Evolutionary conservation across 2,329 filamentous ascomycete species (phyloP).

Genomic region (Colletotrichum sp.): DNA sequence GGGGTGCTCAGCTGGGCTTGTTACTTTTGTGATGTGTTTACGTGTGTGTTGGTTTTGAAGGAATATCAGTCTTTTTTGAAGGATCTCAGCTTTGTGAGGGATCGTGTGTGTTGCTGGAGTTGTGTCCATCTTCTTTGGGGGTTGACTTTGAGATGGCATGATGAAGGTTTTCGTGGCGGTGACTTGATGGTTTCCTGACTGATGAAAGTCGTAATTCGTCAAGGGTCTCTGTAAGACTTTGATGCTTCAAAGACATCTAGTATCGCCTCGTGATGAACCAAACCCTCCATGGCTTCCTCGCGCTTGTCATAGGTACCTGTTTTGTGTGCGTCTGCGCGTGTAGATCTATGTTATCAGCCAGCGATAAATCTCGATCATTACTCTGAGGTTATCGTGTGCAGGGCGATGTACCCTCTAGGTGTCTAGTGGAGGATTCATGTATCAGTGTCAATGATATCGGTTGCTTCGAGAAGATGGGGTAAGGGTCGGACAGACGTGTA

Average conservation of each 20-base stretch:
- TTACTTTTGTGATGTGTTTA: background rate
- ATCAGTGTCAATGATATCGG: background rate
- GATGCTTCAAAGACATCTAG: no score
- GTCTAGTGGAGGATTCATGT: background rate
- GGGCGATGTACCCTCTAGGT: accelerated
- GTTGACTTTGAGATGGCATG: background rate
- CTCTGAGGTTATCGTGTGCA: background rate
- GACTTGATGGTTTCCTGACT: background rate
- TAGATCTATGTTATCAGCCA: accelerated
- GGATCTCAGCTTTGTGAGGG: background rate
- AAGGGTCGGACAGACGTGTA: background rate
- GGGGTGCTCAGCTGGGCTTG: background rate
- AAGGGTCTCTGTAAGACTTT: background rate
- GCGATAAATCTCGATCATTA: background rate
- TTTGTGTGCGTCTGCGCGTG: background rate
- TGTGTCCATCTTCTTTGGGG: background rate
- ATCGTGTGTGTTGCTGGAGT: background rate
- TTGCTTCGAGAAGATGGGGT: background rate
- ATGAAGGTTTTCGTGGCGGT: background rate
- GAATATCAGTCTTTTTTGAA: background rate
- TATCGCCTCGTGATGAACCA: background rate
- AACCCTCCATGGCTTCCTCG: background rate
- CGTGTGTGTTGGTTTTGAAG: background rate
- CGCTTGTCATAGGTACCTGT: background rate
- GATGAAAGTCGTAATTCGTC: background rate